Base-by-base conservation (phyloP, 1,139 yeast species). In the Pneumocystis oryctolagi region DNA sequence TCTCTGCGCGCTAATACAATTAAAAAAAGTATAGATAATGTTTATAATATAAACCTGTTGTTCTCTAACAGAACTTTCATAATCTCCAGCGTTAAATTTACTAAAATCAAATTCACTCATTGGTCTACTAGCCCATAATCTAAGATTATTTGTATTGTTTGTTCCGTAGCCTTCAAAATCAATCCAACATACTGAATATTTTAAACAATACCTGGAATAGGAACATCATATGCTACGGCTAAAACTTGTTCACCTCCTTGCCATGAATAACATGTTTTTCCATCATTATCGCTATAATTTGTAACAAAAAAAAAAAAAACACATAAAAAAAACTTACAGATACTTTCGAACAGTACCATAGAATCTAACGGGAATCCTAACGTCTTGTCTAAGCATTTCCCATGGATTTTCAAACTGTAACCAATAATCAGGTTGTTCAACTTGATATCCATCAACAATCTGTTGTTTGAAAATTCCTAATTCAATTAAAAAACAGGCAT, bases 361-460 rank as follows among this genome's bases (percentile, higher is more conserved):
- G 72, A 89, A 89, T 77, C 88, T 92, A 67, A 90, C 86, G n/a
- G 95, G 96, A 66, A 89, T 85, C 71, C 86, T 90, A 68, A 90
- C 87, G 74, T 90, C 97, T 68, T 80, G 76, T 71, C 97, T 81
- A 69, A 87, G 85, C 67, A 90, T 84, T 74, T 89, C 96, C 97
- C 97, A 90, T 25, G 97, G 95, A 71, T 88, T 88, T 67, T 88
- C 81, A 73, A 81, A 85, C 68, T 84, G 84, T 69, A 90, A 80
- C 97, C 97, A 90, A 74, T 89, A 87, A 73, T 90, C 97, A 3
- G 97, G 97, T 59, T 87, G 80, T 74, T 90, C 97, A 60, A 89
- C 94, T 76, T 90, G 97, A 75, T 87, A 87, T 18, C 97, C 97
- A 71, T 90, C 89, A 68, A 89, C 20, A 71, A 90, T 89, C 73